Base-by-base conservation (phyloP, 164 flowering plant genomes). In the Berberis thunbergii region DNA sequence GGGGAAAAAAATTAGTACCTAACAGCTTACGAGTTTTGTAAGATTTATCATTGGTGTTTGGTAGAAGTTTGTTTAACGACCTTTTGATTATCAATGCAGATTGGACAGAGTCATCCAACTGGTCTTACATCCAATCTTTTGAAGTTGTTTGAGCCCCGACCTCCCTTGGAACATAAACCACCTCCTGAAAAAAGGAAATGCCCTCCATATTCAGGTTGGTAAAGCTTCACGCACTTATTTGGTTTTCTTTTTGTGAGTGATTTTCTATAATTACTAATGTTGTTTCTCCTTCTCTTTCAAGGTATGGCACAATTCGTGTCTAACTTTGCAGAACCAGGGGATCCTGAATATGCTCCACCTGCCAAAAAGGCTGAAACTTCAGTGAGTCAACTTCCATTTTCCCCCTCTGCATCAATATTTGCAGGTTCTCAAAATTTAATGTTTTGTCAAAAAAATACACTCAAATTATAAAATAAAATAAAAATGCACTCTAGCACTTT, bases 31-130 rank as follows among this genome's bases (percentile, higher is more conserved):
- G 3, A 6, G 3, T 52, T 3, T 3, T 12, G 10, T 11, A 10
- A 6, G 43, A 8, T 13, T 13, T 39, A 56, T 56, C 49, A 10
- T 43, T 38, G 55, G 45, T 41, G 57, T 40, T 12, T 2, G 44
- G 40, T 50, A 7, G 5, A 4, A n/a, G 43, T 40, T 39, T 49
- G 45, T 9, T 2, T 50, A 11, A 10, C 11, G 41, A 2, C 6
- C 6, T 45, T 10, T 6, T 44, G 46, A 6, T 61, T 64, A 38
- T 26, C 48, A 6, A 7, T 78, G 73, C 90, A 95, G 99, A 91
- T 95, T 77, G 99, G 98, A 64, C 95, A 86, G 74, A 84, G 95
- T 71, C 99, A 95, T 79, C 98, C 99, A 0, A 95, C 99, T 52
- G 99, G 99, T 11, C 77, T 95, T 62, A 95, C 99, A 2, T 13